Evolutionary conservation across 2,329 filamentous ascomycete species (phyloP).

Genomic region (Colletotrichum tamarilloi): DNA sequence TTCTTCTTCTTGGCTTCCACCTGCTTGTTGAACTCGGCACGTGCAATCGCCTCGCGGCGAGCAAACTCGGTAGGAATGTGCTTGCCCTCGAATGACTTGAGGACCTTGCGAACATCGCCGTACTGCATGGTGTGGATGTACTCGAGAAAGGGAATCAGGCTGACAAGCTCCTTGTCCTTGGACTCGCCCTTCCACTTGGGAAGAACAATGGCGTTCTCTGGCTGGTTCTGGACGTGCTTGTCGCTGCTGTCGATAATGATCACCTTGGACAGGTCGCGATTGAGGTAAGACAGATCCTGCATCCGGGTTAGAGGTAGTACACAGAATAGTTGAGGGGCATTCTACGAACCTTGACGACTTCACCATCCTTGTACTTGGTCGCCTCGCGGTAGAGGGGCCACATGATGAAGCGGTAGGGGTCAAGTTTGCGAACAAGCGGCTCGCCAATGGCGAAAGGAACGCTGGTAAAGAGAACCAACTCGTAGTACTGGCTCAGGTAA

Average conservation of each 20-base stretch:
- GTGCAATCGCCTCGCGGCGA: constrained; percentile 84
- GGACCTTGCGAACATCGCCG: constrained; percentile 84
- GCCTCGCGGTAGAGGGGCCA: constrained; percentile 96
- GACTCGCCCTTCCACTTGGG: constrained; percentile 89
- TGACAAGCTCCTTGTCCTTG: constrained; percentile 86
- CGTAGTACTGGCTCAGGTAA: constrained; percentile 98
- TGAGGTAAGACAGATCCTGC: constrained; percentile 96
- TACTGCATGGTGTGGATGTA: constrained; percentile 96
- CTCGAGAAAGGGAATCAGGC: constrained; percentile 95
- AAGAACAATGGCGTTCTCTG: constrained; percentile 95
- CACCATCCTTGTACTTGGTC: constrained; percentile 95
- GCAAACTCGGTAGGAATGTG: constrained; percentile 93
- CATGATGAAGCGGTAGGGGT: constrained; percentile 94
- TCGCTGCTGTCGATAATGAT: constrained; percentile 92
- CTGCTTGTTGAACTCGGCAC: constrained; percentile 86
- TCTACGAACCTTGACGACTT: constrained; percentile 86
- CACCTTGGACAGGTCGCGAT: constrained; percentile 94
- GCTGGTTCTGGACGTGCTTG: constrained; percentile 85
- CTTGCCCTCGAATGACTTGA: constrained; percentile 90
- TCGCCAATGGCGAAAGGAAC: constrained; percentile 87
- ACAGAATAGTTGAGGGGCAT: background rate
- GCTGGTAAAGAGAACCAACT: constrained; percentile 94
- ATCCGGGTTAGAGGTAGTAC: constrained; percentile 32
- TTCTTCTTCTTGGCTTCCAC: constrained; percentile 73
- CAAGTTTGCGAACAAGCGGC: constrained; percentile 89